These are phyloP conservation scores for Obelidium mucronatum DNA, from an alignment of 192 early-diverging fungal genomes.

Conservation along the genomic window DNA sequence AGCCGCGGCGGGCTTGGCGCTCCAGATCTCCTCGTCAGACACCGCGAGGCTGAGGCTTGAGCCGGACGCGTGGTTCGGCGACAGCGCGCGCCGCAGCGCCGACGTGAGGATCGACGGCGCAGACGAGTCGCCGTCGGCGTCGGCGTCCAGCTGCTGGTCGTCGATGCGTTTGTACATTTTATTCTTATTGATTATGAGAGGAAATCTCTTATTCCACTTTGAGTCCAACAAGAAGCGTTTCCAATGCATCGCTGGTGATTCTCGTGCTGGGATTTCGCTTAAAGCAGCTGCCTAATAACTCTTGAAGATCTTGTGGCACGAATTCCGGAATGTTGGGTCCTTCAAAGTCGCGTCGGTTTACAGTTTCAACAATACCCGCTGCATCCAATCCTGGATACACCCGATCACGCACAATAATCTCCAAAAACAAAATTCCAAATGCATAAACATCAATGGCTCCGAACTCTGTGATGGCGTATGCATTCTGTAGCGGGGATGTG, in stretches of 20 bases:
- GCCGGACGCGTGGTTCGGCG: not conserved
- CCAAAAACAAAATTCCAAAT: slow-evolving; percentile 24
- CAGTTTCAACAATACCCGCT: not conserved
- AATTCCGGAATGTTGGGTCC: not conserved
- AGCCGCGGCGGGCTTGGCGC: not conserved
- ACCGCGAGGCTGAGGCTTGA: not conserved
- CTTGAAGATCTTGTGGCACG: not conserved
- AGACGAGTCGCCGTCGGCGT: not conserved
- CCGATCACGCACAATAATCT: slow-evolving; percentile 17
- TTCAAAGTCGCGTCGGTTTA: not conserved
- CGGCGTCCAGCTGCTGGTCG: not conserved
- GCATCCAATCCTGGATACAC: not conserved
- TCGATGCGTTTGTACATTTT: not conserved
- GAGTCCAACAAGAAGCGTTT: too few relatives aligned
- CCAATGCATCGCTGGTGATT: not conserved
- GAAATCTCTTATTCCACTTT: not conserved
- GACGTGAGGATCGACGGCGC: not conserved
- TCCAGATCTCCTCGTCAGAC: not conserved
- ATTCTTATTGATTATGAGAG: too few relatives aligned
- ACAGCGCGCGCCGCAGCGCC: not conserved
- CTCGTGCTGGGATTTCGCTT: not conserved
- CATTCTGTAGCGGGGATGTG: not conserved
- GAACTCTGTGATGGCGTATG: not conserved
- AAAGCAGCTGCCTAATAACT: not conserved
- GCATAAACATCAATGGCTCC: slow-evolving; percentile 22